Percentiles rank a stretch among this genome's conserved stretches.
phyloP scores from a whole-genome alignment of 2,329 filamentous ascomycete species.

The Uncinocarpus reesii region DNA sequence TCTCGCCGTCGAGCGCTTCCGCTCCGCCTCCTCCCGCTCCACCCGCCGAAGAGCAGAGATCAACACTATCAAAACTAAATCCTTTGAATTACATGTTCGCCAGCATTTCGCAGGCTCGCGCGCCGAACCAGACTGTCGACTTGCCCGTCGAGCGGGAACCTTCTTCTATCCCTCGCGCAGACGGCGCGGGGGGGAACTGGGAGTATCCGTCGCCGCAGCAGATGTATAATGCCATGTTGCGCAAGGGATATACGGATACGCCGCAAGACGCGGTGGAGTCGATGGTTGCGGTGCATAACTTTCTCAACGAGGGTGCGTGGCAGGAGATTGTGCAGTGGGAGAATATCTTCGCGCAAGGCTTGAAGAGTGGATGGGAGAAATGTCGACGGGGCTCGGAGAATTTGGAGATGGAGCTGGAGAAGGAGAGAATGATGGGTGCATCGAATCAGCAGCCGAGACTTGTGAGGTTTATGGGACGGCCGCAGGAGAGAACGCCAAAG shows the following conservation, averaged over 20 bases:
- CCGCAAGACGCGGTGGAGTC: conserved; percentile 85
- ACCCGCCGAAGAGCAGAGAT: conserved; percentile 26
- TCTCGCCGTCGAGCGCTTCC: conserved; percentile 24
- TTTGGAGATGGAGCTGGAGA: conserved; percentile 45
- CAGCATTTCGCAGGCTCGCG: conserved; percentile 68
- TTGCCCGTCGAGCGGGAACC: conserved; percentile 72
- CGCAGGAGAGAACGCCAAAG: conserved; percentile 84
- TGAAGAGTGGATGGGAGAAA: conserved; percentile 60
- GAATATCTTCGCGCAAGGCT: conserved; percentile 64
- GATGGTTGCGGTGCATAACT: conserved; percentile 98
- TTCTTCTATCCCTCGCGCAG: conserved; percentile 84
- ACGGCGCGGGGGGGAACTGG: conserved; percentile 66
- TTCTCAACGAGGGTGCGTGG: conserved; percentile 96
- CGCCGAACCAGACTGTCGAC: conserved; percentile 58
- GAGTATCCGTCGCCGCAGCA: conserved; percentile 97
- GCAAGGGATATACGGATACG: conserved; percentile 92
- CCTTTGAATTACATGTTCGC: conserved; percentile 94
- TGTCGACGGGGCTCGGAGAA: conserved; percentile 66
- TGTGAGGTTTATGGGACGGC: conserved; percentile 77
- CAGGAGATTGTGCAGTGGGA: conserved; percentile 92
- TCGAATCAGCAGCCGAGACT: conserved; percentile 54
- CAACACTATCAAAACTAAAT: conserved; percentile 57
- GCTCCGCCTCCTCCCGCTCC: conserved; percentile 23
- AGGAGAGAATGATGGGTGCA: conserved; percentile 26
- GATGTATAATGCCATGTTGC: conserved; percentile 97